Evolutionary conservation across 768 basidiomycete species (phyloP).

Genomic region (Paxillus ammoniavirescens): DNA sequence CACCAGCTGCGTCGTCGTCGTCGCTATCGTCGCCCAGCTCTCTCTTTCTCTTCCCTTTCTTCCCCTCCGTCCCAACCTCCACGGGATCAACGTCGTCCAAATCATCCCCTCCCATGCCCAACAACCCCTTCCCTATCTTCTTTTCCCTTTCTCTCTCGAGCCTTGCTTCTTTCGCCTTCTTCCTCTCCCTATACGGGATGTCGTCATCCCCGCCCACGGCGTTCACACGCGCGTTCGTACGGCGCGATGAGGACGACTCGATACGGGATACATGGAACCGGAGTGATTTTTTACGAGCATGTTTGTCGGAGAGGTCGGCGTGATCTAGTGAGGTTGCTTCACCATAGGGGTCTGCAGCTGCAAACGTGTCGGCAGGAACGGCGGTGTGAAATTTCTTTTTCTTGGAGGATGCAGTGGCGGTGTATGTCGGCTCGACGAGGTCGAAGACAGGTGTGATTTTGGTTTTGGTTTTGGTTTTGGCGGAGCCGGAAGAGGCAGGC

Average conservation of each 20-base stretch:
- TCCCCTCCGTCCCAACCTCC: slow-evolving; percentile 28
- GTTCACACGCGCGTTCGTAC: slow-evolving; percentile 68
- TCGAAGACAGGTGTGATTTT: slow-evolving; percentile 53
- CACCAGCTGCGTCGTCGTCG: slow-evolving; percentile 45
- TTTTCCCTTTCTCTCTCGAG: slow-evolving; percentile 44
- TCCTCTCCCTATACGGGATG: slow-evolving; percentile 80
- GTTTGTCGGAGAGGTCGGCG: slow-evolving; percentile 82
- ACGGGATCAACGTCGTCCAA: slow-evolving; percentile 58
- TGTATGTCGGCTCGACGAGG: slow-evolving; percentile 73
- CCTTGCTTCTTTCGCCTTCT: slow-evolving; percentile 59
- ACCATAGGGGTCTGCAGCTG: slow-evolving; percentile 51
- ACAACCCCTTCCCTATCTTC: slow-evolving; percentile 30
- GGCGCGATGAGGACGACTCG: slow-evolving; percentile 72
- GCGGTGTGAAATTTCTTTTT: slow-evolving; percentile 20
- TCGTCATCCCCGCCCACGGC: slow-evolving; percentile 92
- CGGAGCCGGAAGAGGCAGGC: slow-evolving; percentile 21
- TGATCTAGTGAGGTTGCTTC: slow-evolving; percentile 68
- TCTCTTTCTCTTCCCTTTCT: slow-evolving; percentile 39
- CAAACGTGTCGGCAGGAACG: slow-evolving; percentile 4
- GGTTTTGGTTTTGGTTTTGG: slow-evolving; percentile 7
- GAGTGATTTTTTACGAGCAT: slow-evolving; percentile 74
- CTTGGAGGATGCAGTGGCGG: slow-evolving; percentile 15
- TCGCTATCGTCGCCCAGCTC: slow-evolving; percentile 38
- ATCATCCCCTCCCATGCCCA: slow-evolving; percentile 61
- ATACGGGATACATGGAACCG: slow-evolving; percentile 95